Evolutionary conservation across 2,329 filamentous ascomycete species (phyloP).

Genomic region (Coccinonectria pachysandricola): DNA sequence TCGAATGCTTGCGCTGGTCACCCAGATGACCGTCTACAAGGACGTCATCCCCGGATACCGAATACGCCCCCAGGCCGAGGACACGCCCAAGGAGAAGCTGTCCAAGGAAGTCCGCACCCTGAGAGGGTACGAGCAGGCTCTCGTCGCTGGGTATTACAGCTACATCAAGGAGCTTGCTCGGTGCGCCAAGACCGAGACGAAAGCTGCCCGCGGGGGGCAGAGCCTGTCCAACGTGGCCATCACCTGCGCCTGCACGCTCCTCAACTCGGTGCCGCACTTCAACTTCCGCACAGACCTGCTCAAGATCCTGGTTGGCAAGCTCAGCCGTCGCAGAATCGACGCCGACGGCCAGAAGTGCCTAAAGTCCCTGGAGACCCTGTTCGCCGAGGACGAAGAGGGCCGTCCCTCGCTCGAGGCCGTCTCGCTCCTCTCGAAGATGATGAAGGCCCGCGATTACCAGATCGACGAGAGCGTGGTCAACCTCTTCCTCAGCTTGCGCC

Average conservation of each 20-base stretch:
- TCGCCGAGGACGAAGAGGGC: constrained; percentile 81
- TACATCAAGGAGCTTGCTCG: constrained; percentile 70
- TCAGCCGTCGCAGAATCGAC: constrained; percentile 64
- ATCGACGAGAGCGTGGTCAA: constrained; percentile 82
- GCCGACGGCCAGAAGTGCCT: constrained; percentile 68
- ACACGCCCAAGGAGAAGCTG: constrained; percentile 65
- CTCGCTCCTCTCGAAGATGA: constrained; percentile 81
- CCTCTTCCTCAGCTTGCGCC: constrained; percentile 77
- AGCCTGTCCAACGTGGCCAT: constrained; percentile 66
- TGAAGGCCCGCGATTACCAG: constrained; percentile 75
- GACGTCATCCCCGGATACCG: constrained; percentile 94
- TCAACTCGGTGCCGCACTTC: constrained; percentile 85
- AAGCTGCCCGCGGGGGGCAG: constrained; percentile 28
- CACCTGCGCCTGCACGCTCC: constrained; percentile 71
- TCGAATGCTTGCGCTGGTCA: constrained; percentile 75
- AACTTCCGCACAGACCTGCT: constrained; percentile 87
- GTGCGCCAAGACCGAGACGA: constrained; percentile 49
- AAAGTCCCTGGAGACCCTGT: constrained; percentile 69
- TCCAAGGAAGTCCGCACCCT: constrained; percentile 85
- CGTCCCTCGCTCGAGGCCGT: constrained; percentile 80
- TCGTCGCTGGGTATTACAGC: constrained; percentile 73
- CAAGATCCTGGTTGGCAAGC: constrained; percentile 74
- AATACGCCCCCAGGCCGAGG: constrained; percentile 72
- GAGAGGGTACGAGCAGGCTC: constrained; percentile 75
- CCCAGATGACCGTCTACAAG: constrained; percentile 85